Conservation (phyloP, 768 basidiomycete species). For the Boletus insuetus region DNA sequence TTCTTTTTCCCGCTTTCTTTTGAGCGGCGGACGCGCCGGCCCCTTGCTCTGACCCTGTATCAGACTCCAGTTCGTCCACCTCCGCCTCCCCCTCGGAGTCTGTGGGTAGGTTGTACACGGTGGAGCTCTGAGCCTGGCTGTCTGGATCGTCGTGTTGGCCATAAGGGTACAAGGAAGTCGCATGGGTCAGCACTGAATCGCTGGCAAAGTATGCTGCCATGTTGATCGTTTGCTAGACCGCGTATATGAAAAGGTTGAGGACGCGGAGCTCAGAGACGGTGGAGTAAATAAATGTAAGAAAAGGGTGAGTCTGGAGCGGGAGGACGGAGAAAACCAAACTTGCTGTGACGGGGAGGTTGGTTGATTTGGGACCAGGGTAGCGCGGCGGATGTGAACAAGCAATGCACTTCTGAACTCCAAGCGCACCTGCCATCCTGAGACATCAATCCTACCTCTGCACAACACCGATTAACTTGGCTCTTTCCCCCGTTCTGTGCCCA, state of each 20-base stretch:
- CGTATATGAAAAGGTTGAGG: constrained; percentile 5
- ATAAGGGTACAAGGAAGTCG: constrained; percentile 33
- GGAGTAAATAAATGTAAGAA: constrained; percentile 1
- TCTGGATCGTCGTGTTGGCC: constrained; percentile 24
- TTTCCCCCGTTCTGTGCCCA: background rate
- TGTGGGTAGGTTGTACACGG: constrained; percentile 32
- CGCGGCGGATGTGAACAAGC: constrained; percentile 28
- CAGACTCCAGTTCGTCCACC: constrained; percentile 35
- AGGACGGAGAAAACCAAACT: constrained; percentile 5
- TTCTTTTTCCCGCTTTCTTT: constrained; percentile 29
- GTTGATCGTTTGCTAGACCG: constrained; percentile 10
- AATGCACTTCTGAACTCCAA: constrained; percentile 11
- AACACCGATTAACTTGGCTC: background rate
- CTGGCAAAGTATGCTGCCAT: constrained; percentile 33
- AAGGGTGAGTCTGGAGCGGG: background rate
- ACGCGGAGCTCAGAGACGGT: constrained; percentile 3
- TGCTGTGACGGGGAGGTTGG: constrained; percentile 16
- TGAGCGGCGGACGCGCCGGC: constrained; percentile 23
- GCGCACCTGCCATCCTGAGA: constrained; percentile 22
- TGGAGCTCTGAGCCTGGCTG: constrained; percentile 22
- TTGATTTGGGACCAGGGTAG: constrained; percentile 22
- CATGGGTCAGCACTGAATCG: constrained; percentile 30
- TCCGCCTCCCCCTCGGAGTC: constrained; percentile 35
- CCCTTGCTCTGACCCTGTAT: constrained; percentile 31
- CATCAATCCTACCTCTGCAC: background rate